A percentile compares a stretch with the other conserved stretches of the same genome.
Evolutionary conservation across 2,329 filamentous ascomycete species (phyloP).

Genomic region (Ophiostoma sp.): DNA sequence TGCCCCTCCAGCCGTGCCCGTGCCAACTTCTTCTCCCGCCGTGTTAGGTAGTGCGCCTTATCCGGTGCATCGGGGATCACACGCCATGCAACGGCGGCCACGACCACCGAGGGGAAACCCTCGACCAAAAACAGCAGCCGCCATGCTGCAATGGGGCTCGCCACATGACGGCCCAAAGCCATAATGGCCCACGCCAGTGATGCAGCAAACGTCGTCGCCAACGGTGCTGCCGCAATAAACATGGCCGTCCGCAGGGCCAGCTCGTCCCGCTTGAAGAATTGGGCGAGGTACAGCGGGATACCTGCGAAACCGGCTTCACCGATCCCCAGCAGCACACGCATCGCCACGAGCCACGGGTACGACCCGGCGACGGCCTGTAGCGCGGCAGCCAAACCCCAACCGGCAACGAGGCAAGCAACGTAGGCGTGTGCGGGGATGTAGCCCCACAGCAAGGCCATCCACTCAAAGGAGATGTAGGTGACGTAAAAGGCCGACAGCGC

Average conservation of each 20-base stretch:
- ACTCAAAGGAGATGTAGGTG: slow-evolving; percentile 64
- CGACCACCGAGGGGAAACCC: slow-evolving; percentile 78
- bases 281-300: slow-evolving; percentile 64
- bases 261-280: slow-evolving; percentile 67
- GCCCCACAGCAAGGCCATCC: slow-evolving; percentile 64
- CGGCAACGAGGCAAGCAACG: slow-evolving; percentile 63
- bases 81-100: slow-evolving; percentile 71
- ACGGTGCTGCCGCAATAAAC: slow-evolving; percentile 80
- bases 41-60: slow-evolving; percentile 62
- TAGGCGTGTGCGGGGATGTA: slow-evolving; percentile 62
- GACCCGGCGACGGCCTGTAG: slow-evolving; percentile 67
- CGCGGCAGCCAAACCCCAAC: slow-evolving; percentile 78
- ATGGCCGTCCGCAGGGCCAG: slow-evolving; percentile 82
- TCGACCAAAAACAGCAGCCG: slow-evolving; percentile 81
- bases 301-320: slow-evolving; percentile 67
- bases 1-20: slow-evolving; percentile 63
- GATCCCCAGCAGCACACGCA: slow-evolving; percentile 60
- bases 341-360: slow-evolving; percentile 58
- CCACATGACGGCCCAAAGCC: slow-evolving; percentile 52
- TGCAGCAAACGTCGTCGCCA: slow-evolving; percentile 81
- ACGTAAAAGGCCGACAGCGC: slow-evolving; percentile 62
- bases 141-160: slow-evolving; percentile 72
- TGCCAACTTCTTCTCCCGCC: slow-evolving; percentile 68
- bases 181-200: slow-evolving; percentile 78
- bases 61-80: slow-evolving; percentile 75